Evolutionary conservation across 2,329 filamentous ascomycete genomes (phyloP).

Genomic region (Amauroascus verrucosus): DNA sequence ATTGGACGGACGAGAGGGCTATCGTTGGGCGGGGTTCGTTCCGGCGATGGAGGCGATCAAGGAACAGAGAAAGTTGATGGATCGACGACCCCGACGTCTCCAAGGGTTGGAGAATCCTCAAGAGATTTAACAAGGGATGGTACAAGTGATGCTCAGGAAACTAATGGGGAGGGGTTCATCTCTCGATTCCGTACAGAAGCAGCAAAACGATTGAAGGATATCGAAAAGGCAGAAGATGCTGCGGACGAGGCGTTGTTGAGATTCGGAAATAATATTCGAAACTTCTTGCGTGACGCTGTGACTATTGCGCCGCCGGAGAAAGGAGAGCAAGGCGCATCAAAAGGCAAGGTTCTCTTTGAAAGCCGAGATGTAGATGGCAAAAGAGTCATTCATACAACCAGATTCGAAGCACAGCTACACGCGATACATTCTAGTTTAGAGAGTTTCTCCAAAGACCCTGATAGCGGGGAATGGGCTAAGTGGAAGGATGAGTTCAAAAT

Average conservation of each 20-base stretch:
- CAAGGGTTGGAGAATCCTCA: conserved; percentile 14
- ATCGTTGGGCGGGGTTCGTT: conserved; percentile 46
- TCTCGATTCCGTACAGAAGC: conserved; percentile 67
- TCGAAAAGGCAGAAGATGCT: conserved; percentile 86
- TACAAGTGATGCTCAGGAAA: conserved; percentile 23
- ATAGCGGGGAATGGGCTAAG: conserved; percentile 59
- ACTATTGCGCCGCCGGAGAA: conserved; percentile 63
- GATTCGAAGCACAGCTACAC: conserved; percentile 91
- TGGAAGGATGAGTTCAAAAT: conserved; percentile 70
- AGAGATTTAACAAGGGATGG: conserved; percentile 17
- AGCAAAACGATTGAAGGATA: conserved; percentile 71
- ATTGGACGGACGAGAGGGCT: conserved; percentile 64
- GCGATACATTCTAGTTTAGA: conserved; percentile 81
- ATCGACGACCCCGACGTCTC: conserved; percentile 20
- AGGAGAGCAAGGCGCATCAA: conserved; percentile 23
- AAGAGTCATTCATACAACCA: conserved; percentile 84
- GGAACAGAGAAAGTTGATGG: conserved; percentile 21
- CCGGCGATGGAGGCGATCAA: conserved; percentile 17
- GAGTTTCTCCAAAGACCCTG: conserved; percentile 73
- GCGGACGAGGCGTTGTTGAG: conserved; percentile 89
- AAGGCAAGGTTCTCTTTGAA: conserved; percentile 69
- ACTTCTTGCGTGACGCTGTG: conserved; percentile 84
- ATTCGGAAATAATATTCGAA: conserved; percentile 79
- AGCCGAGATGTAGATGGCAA: conserved; percentile 84
- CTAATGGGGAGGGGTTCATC: conserved; percentile 53